phyloP scores from a whole-genome alignment of 441 rosid species.

The Corymbia calophylla region DNA sequence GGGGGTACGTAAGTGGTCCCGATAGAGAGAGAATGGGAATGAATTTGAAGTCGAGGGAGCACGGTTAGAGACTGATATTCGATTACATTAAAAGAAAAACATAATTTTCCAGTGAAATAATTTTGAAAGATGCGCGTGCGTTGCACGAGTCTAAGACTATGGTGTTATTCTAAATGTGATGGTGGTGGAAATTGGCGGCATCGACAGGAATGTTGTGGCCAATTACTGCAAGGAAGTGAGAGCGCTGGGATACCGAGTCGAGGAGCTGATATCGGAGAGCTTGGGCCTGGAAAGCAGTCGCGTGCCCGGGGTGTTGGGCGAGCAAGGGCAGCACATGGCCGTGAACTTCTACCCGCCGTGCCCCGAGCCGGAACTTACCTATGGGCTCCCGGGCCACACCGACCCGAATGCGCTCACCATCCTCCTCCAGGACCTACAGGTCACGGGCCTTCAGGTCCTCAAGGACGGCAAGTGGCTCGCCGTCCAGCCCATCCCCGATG shows the following conservation, averaged over 20 bases:
- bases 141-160: background rate
- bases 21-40: background rate
- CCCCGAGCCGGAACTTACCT: slow-evolving; percentile 68
- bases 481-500: slow-evolving; percentile 47
- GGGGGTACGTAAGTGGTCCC: background rate
- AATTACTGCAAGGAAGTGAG: slow-evolving; percentile 11
- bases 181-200: background rate
- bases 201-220: slow-evolving; percentile 7
- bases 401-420: slow-evolving; percentile 68
- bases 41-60: background rate
- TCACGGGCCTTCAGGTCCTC: slow-evolving; percentile 59
- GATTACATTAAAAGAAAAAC: background rate
- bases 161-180: background rate
- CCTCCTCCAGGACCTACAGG: slow-evolving; percentile 50
- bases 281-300: slow-evolving; percentile 6
- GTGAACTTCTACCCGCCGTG: slow-evolving; percentile 36
- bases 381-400: slow-evolving; percentile 62
- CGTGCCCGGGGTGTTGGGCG: background rate
- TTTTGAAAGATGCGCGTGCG: background rate
- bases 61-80: background rate
- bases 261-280: slow-evolving; percentile 17
- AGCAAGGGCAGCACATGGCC: slow-evolving; percentile 20
- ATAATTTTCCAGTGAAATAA: background rate
- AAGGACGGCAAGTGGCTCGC: slow-evolving; percentile 56
- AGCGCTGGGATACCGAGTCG: background rate